Evolutionary conservation across 331 rosid genomes (phyloP).

Genomic region (Spiraea crenata): DNA sequence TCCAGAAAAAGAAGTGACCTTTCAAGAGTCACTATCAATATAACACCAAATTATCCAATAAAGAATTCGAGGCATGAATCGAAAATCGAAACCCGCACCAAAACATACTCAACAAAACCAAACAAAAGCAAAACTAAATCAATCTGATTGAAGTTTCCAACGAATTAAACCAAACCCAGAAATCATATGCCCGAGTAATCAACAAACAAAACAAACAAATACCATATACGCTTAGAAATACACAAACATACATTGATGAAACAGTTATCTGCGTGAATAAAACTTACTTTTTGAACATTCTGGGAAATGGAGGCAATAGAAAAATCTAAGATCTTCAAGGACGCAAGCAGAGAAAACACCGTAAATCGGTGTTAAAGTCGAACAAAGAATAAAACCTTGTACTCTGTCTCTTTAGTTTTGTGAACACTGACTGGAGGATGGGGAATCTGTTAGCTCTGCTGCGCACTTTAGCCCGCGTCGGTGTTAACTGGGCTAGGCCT

Average conservation of each 20-base stretch:
- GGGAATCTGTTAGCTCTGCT: neutral
- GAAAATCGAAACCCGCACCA: neutral
- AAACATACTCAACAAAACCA: neutral
- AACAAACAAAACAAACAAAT: neutral
- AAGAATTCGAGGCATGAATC: neutral
- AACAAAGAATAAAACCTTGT: neutral
- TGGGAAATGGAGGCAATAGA: slow-evolving; percentile 2
- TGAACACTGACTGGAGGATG: neutral
- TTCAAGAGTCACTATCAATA: neutral
- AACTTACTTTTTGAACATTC: slow-evolving; percentile 88
- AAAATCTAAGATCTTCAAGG: neutral
- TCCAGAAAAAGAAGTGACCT: neutral
- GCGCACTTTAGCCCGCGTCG: neutral
- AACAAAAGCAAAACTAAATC: neutral
- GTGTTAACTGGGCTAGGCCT: neutral
- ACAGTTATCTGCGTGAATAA: neutral
- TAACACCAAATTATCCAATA: neutral
- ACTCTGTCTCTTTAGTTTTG: neutral
- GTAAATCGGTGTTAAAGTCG: neutral
- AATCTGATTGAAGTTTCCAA: neutral
- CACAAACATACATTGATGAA: neutral
- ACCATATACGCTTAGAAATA: neutral
- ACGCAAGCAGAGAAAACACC: neutral
- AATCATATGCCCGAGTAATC: neutral
- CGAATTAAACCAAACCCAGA: slow-evolving; percentile 11